phyloP scores from a whole-genome alignment of 257 asterid genomes.

The Solanum chmielewskii region DNA sequence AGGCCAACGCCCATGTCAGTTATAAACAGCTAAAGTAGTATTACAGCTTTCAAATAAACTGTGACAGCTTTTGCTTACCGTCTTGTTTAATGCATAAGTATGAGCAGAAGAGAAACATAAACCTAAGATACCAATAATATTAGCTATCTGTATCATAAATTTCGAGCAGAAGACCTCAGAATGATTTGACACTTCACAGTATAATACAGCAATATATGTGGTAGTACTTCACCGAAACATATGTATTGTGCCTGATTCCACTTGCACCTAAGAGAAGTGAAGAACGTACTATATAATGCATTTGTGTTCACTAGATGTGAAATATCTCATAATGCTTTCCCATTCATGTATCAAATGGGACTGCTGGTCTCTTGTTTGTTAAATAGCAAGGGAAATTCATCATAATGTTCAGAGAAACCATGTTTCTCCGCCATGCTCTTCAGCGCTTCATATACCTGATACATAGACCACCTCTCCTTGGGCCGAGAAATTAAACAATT shows the following conservation, averaged over 20 bases:
- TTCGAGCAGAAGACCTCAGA: background rate
- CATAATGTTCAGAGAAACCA: slow-evolving; percentile 58
- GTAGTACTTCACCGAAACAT: background rate
- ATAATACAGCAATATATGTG: background rate
- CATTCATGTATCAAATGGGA: background rate
- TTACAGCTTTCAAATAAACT: background rate
- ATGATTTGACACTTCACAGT: slow-evolving; percentile 2
- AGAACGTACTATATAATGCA: background rate
- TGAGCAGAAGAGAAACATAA: background rate
- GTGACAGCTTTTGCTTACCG: background rate
- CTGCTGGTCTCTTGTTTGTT: slow-evolving; percentile 29
- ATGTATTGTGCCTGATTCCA: background rate
- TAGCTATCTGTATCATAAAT: background rate
- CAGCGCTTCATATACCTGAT: slow-evolving; percentile 61
- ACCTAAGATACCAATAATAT: background rate
- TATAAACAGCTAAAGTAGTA: background rate
- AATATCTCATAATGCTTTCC: background rate
- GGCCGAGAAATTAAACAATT: slow-evolving; percentile 56
- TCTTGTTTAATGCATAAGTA: background rate
- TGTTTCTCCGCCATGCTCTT: slow-evolving; percentile 60
- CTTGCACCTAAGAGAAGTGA: background rate
- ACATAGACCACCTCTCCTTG: slow-evolving; percentile 71
- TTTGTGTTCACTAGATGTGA: background rate
- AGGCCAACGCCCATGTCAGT: background rate
- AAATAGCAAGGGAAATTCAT: slow-evolving; percentile 68